phyloP scores from a whole-genome alignment of 768 basidiomycete species.

The Hygrophorus russula region DNA sequence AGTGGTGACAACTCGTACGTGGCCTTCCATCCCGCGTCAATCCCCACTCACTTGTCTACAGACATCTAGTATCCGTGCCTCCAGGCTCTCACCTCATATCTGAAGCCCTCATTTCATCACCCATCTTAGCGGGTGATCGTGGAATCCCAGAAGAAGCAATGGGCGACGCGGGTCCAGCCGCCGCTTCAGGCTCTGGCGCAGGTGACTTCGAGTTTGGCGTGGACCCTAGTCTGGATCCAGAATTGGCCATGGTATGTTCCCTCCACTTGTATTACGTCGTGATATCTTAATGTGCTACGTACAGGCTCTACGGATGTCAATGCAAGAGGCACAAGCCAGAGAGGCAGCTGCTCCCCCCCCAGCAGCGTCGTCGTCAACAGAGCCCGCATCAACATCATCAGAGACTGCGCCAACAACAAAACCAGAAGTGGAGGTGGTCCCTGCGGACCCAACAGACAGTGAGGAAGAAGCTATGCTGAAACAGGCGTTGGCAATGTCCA shows the following conservation, averaged over 20 bases:
- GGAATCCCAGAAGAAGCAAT: slow-evolving; percentile 58
- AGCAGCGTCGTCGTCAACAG: slow-evolving; percentile 20
- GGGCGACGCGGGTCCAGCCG: slow-evolving; percentile 34
- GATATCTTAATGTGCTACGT: not conserved
- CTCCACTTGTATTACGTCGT: not conserved
- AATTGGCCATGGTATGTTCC: slow-evolving; percentile 80
- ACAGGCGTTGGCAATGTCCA: slow-evolving; percentile 69
- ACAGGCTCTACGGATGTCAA: slow-evolving; percentile 92
- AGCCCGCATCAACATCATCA: slow-evolving; percentile 14
- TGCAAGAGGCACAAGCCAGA: slow-evolving; percentile 89
- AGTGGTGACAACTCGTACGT: slow-evolving; percentile 83
- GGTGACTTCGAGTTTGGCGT: slow-evolving; percentile 63
- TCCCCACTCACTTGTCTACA: slow-evolving; percentile 15
- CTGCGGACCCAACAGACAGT: slow-evolving; percentile 41
- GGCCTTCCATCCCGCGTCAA: not conserved
- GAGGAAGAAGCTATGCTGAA: slow-evolving; percentile 74
- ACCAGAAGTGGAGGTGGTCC: slow-evolving; percentile 15
- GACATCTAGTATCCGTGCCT: slow-evolving; percentile 73
- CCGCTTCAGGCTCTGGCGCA: slow-evolving; percentile 32
- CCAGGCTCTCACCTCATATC: slow-evolving; percentile 76
- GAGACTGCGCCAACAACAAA: slow-evolving; percentile 16
- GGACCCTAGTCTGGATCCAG: slow-evolving; percentile 92
- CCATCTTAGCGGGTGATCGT: slow-evolving; percentile 74
- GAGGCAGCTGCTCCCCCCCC: slow-evolving; percentile 45
- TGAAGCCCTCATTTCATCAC: slow-evolving; percentile 69